Conservation (phyloP, 371 early-diverging fungal genomes). For the Rhizopus sp. region DNA sequence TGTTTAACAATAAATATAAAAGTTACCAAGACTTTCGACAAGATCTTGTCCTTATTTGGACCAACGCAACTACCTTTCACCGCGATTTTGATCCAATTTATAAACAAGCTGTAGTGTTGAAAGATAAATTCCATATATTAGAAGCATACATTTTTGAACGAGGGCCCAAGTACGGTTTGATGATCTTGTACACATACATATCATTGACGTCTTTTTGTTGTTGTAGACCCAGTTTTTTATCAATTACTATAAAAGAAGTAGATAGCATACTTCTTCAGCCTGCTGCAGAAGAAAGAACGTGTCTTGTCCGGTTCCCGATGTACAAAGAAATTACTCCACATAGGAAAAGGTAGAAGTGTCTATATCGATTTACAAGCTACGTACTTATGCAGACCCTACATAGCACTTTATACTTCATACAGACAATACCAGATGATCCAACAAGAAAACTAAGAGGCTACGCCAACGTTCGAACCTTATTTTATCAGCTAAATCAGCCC, state of each 20-base stretch:
- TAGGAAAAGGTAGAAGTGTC: conserved; percentile 15
- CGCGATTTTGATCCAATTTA: conserved; percentile 34
- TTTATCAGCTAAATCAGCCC: conserved; percentile 32
- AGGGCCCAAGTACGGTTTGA: conserved; percentile 17
- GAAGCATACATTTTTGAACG: conserved; percentile 11
- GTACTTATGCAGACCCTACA: neutral
- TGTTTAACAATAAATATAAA: conserved; percentile 30
- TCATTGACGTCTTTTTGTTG: neutral
- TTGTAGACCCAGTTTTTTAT: conserved; percentile 16
- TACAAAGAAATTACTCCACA: conserved; percentile 14
- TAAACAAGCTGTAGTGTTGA: conserved; percentile 29
- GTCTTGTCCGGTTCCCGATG: conserved; percentile 7
- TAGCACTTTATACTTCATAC: conserved; percentile 36
- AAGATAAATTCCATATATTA: conserved; percentile 15
- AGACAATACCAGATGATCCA: conserved; percentile 21
- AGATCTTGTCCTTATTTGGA: conserved; percentile 47
- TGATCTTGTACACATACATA: neutral
- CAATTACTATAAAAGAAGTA: conserved; percentile 5
- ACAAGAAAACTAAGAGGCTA: conserved; percentile 32
- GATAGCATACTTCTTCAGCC: neutral
- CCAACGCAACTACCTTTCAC: conserved; percentile 42
- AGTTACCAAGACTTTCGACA: conserved; percentile 28
- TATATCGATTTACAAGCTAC: neutral
- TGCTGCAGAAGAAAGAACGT: conserved; percentile 12
- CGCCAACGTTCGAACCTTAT: conserved; percentile 30